A percentile compares a stretch with the other conserved stretches of the same genome.
Conservation (phyloP, 495 filamentous ascomycete species). For the Aspergillus kassunensis region DNA sequence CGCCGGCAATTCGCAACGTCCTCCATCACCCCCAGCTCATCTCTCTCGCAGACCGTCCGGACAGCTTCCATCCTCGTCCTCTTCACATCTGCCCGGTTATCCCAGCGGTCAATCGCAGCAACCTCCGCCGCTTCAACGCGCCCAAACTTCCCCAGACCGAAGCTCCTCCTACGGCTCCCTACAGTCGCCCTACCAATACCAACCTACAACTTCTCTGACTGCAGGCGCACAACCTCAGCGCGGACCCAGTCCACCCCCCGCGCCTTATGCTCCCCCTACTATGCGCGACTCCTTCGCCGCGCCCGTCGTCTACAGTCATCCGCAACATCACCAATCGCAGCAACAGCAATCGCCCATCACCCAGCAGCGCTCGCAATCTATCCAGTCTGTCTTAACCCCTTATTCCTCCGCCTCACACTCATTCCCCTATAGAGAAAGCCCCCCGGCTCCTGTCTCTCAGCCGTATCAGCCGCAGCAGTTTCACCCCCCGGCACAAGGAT, state of each 20-base stretch:
- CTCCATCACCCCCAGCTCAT: conserved; percentile 18
- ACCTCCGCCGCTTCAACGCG: conserved; percentile 37
- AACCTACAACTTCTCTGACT: conserved; percentile 30
- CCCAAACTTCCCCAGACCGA: conserved; percentile 38
- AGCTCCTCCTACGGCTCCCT: conserved; percentile 39
- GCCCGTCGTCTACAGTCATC: conserved; percentile 29
- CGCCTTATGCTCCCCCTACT: conserved; percentile 31
- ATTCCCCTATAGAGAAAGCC: conserved; percentile 39
- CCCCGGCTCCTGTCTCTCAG: conserved; percentile 36
- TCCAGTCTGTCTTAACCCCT: conserved; percentile 44
- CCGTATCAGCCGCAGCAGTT: conserved; percentile 37
- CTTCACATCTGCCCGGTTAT: conserved; percentile 27
- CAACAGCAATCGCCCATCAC: conserved; percentile 41
- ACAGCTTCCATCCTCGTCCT: conserved; percentile 23
- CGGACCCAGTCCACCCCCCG: conserved; percentile 37
- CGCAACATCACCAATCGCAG: conserved; percentile 22
- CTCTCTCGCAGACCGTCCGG: conserved; percentile 26
- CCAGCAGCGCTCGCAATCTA: conserved; percentile 45
- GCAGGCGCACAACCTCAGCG: conserved; percentile 30
- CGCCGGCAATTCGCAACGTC: conserved; percentile 30
- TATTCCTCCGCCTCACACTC: conserved; percentile 32
- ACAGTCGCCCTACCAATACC: conserved; percentile 47
- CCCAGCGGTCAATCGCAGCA: conserved; percentile 41
- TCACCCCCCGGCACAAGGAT: conserved; percentile 37
- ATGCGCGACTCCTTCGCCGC: conserved; percentile 36